phyloP scores from a whole-genome alignment of 768 basidiomycete species.

The Termitomyces sp. region DNA sequence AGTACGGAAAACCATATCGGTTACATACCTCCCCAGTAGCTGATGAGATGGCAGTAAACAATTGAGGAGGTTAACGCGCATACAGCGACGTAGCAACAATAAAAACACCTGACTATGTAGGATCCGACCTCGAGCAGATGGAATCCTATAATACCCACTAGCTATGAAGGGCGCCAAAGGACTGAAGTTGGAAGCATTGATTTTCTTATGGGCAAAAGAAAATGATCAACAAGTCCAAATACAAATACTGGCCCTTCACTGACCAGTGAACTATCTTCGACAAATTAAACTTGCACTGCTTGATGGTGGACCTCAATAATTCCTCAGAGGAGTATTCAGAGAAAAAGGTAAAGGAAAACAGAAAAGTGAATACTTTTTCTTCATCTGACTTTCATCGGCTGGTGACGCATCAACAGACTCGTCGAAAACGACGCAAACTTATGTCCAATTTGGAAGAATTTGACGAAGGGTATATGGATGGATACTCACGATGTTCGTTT shows the following conservation, averaged over 20 bases:
- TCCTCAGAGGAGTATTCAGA: constrained; percentile 14
- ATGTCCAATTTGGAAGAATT: neutral
- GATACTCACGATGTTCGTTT: constrained; percentile 8
- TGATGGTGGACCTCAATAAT: neutral
- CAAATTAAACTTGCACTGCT: neutral
- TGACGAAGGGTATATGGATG: neutral
- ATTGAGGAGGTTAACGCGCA: too few species aligned
- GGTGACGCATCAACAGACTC: neutral
- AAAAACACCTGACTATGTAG: too few species aligned
- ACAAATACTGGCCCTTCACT: neutral
- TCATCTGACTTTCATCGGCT: neutral
- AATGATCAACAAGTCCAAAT: neutral
- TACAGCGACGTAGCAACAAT: too few species aligned
- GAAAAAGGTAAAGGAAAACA: neutral
- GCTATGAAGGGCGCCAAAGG: too few species aligned
- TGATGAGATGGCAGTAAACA: too few species aligned
- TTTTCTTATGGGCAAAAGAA: too few species aligned
- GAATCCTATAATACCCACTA: too few species aligned
- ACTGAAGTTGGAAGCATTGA: too few species aligned
- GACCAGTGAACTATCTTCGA: neutral
- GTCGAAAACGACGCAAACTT: constrained; percentile 16
- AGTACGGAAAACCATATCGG: too few species aligned
- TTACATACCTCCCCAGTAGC: too few species aligned
- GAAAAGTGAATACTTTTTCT: constrained; percentile 4
- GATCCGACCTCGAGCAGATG: too few species aligned